These are phyloP conservation scores for Leccinum incarnatum DNA, from an alignment of 768 basidiomycete species.

Conservation along the genomic window DNA sequence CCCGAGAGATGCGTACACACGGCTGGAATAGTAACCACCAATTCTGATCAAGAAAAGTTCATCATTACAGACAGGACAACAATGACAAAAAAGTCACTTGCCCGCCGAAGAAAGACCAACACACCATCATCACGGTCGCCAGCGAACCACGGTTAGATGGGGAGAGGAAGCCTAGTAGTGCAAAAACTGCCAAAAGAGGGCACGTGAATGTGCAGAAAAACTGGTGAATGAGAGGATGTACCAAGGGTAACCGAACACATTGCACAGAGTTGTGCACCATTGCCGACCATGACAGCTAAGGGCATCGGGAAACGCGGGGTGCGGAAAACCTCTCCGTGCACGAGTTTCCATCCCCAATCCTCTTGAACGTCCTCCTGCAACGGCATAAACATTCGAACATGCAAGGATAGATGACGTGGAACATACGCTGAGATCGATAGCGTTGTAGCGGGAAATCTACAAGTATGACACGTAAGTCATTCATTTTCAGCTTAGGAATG, in stretches of 20 bases:
- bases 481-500: not conserved
- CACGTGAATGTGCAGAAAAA: conserved; percentile 4
- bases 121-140: conserved; percentile 64
- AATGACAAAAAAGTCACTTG: conserved; percentile 27
- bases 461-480: not conserved
- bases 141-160: conserved; percentile 95
- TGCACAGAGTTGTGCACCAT: conserved; percentile 51
- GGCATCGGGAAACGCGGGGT: conserved; percentile 73
- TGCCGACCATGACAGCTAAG: conserved; percentile 86
- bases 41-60: conserved; percentile 44
- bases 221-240: conserved; percentile 27
- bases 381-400: not conserved
- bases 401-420: not conserved
- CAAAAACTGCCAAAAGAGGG: conserved; percentile 61
- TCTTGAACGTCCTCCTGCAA: conserved; percentile 90
- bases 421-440: conserved; percentile 82
- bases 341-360: conserved; percentile 98
- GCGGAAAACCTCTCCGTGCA: conserved; percentile 96
- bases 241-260: conserved; percentile 90
- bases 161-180: conserved; percentile 87
- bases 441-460: conserved; percentile 70
- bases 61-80: not conserved
- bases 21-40: conserved; percentile 84
- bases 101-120: conserved; percentile 93
- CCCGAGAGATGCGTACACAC: conserved; percentile 71